Conservation (phyloP, 306 rosid genomes). For the Abrus pulchellus region DNA sequence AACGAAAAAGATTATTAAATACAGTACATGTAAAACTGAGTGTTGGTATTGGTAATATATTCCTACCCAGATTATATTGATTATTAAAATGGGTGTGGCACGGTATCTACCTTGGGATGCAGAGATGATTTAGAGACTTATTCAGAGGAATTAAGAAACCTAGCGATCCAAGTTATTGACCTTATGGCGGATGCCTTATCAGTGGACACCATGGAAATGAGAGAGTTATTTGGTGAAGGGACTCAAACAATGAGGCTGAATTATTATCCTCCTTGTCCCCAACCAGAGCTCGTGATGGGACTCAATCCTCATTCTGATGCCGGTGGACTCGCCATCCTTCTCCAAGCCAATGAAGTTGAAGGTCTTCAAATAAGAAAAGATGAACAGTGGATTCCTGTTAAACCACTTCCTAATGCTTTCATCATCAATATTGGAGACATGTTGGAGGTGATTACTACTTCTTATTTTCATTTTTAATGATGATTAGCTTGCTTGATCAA, state of each 20-base stretch:
- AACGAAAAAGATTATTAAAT: no score
- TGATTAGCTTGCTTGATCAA: no score
- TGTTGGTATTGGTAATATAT: background rate
- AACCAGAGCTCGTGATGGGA: constrained; percentile 54
- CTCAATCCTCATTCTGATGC: constrained; percentile 54
- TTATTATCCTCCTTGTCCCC: constrained; percentile 59
- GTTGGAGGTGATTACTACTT: constrained; percentile 54
- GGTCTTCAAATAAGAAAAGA: constrained; percentile 58
- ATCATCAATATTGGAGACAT: constrained; percentile 58
- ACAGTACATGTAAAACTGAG: no score
- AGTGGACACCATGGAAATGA: constrained; percentile 34
- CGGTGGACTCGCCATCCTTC: constrained; percentile 52
- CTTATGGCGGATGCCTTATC: constrained; percentile 34
- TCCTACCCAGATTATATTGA: background rate
- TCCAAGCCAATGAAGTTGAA: constrained; percentile 54
- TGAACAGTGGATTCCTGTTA: constrained; percentile 57
- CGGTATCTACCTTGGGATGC: background rate
- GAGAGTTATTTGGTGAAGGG: constrained; percentile 39
- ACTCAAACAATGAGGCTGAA: constrained; percentile 49
- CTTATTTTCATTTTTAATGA: background rate
- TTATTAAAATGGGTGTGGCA: background rate
- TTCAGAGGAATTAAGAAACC: background rate
- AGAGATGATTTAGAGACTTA: constrained; percentile 41
- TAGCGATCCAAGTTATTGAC: background rate
- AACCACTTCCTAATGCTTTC: constrained; percentile 61